phyloP scores from a whole-genome alignment of 2,329 filamentous ascomycete genomes.

The Tolypocladium endophyticum region DNA sequence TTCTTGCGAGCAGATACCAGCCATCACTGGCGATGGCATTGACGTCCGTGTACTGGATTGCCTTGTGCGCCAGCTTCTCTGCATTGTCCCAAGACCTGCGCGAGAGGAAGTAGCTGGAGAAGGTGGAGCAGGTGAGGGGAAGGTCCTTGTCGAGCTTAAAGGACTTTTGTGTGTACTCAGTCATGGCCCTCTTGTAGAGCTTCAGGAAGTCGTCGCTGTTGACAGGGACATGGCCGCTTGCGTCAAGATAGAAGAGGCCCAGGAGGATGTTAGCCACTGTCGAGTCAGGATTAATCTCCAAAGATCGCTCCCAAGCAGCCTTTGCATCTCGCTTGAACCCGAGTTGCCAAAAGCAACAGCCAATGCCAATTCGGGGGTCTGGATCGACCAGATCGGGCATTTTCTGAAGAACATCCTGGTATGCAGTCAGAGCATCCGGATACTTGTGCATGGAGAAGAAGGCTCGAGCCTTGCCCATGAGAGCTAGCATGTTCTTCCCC shows the following conservation, averaged over 20 bases:
- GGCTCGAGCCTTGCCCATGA: conserved; percentile 80
- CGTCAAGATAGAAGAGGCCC: conserved; percentile 80
- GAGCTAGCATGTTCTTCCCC: conserved; percentile 82
- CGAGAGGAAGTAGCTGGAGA: conserved; percentile 81
- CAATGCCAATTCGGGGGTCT: conserved; percentile 91
- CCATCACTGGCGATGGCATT: conserved; percentile 95
- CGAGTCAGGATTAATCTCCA: conserved; percentile 72
- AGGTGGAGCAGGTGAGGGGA: conserved; percentile 81
- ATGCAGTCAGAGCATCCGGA: conserved; percentile 69
- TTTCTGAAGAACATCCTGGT: conserved; percentile 78
- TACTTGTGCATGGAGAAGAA: conserved; percentile 81
- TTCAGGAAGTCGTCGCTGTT: conserved; percentile 76
- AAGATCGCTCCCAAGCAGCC: conserved; percentile 75
- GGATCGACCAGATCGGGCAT: conserved; percentile 85
- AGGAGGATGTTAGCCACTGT: conserved; percentile 87
- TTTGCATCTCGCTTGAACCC: conserved; percentile 91
- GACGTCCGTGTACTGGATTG: conserved; percentile 91
- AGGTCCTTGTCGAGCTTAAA: conserved; percentile 90
- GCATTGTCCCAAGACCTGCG: conserved; percentile 72
- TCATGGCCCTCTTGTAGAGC: conserved; percentile 89
- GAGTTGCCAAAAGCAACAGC: conserved; percentile 94
- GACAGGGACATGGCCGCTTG: conserved; percentile 71
- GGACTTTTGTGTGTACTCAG: conserved; percentile 82
- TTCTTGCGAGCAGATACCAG: conserved; percentile 88
- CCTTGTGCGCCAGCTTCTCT: conserved; percentile 79